Evolutionary conservation across 139 green algal species (phyloP).

Genomic region (Chlamydomonas applanata): DNA sequence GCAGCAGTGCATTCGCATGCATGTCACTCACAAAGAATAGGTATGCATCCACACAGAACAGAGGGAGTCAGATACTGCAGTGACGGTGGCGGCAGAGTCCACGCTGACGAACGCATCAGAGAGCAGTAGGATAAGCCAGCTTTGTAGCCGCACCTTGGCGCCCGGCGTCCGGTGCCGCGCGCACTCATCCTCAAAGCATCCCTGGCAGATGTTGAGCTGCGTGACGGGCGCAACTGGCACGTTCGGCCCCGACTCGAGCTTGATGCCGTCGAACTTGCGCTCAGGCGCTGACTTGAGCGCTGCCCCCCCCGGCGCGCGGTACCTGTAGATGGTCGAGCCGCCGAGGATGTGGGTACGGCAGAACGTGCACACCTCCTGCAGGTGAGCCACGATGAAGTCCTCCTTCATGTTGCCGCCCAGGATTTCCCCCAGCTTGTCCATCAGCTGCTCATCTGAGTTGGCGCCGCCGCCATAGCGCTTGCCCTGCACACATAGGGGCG

Average conservation of each 20-base stretch:
- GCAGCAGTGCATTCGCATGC: no score
- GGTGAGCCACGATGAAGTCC: slow-evolving; percentile 98
- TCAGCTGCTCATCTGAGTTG: slow-evolving; percentile 71
- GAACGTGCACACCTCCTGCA: slow-evolving; percentile 87
- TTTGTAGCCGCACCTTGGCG: neutral
- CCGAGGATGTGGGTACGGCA: slow-evolving; percentile 61
- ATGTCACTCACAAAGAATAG: no score
- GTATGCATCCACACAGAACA: no score
- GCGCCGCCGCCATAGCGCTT: slow-evolving; percentile 65
- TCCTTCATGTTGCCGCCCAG: slow-evolving; percentile 90
- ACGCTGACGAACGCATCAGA: no score
- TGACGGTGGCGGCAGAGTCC: no score
- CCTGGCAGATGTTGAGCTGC: slow-evolving; percentile 43
- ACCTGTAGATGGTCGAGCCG: slow-evolving; percentile 22
- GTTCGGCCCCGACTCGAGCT: slow-evolving; percentile 59
- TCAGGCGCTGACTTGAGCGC: slow-evolving; percentile 36
- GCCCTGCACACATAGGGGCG: slow-evolving; percentile 50
- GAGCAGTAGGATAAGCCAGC: no score
- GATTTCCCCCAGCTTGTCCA: slow-evolving; percentile 77
- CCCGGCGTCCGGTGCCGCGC: slow-evolving; percentile 9
- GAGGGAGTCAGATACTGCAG: no score
- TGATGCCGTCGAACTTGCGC: slow-evolving; percentile 84
- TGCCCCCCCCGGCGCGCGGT: slow-evolving; percentile 1
- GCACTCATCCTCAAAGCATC: slow-evolving; percentile 43
- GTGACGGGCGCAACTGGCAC: slow-evolving; percentile 32